These are phyloP conservation scores for Pseudozyma sp. DNA, from an alignment of 1,284 basidiomycete species.

Conservation along the genomic window DNA sequence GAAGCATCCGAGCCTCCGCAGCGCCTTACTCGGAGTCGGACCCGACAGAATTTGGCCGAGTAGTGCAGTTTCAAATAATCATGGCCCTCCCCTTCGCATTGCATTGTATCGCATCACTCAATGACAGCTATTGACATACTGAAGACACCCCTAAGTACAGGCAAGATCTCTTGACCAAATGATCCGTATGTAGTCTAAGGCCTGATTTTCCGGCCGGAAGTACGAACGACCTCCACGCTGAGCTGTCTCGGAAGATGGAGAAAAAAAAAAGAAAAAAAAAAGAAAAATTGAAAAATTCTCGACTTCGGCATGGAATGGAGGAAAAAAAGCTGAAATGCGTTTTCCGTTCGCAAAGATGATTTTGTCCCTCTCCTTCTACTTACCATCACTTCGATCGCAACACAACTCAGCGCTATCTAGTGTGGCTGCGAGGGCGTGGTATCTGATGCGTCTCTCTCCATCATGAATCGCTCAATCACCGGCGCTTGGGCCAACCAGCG, in stretches of 20 bases:
- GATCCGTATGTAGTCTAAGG: neutral
- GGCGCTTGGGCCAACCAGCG: conserved; percentile 60
- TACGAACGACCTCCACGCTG: conserved; percentile 19
- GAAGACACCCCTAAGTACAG: too few relatives aligned
- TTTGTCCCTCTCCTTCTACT: neutral
- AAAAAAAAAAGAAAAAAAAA: conserved; percentile 15
- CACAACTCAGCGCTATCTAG: neutral
- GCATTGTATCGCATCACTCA: neutral
- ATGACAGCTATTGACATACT: neutral
- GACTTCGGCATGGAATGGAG: too few relatives aligned
- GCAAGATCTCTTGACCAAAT: too few relatives aligned
- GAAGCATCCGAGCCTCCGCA: conserved; percentile 20
- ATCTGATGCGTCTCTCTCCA: conserved; percentile 30
- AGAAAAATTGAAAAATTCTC: conserved; percentile 19
- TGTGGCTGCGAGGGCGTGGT: conserved; percentile 8
- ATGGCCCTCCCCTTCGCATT: neutral
- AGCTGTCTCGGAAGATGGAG: neutral
- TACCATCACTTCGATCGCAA: conserved; percentile 1
- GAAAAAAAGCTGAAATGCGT: neutral
- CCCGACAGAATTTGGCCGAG: conserved; percentile 31
- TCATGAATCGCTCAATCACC: conserved; percentile 65
- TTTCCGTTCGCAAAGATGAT: neutral
- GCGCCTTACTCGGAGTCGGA: conserved; percentile 39
- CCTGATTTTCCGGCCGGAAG: conserved; percentile 21
- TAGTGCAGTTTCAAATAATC: conserved; percentile 1